Evolutionary conservation across 495 filamentous ascomycete species (phyloP), one percentile per base, ranked within the genome.

Genomic region (Parathielavia hyrcaniae): DNA sequence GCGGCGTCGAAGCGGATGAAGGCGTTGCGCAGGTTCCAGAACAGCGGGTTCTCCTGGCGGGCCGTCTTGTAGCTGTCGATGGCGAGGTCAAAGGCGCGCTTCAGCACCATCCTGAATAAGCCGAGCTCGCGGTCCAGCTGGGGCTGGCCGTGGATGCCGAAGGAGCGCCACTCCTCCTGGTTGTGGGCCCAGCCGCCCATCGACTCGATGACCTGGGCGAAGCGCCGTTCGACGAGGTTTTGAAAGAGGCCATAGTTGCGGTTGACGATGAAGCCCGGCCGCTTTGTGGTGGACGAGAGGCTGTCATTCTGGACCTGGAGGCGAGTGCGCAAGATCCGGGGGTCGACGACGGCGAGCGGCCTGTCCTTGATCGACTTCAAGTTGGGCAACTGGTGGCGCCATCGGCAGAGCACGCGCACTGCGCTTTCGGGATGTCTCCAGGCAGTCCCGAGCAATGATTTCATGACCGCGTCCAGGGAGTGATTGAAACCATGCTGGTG

Each of bases 21-120:
- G 10, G 81, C 78, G 47, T 78, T 75, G 60, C 80, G 80, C 47
- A 90, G 69, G 48, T 65, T 66, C 72, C 70, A 79, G 65, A 80
- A 81, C 5, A 82, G 61, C 5, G 77, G 75, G 59, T 82, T 81
- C 1, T 72, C 66, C 8, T 45, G 41, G 44, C 69, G 73, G 14
- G 66, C 67, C 17, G 67, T 63, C 46, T 66, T 49, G 41, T 67
- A 35, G 8, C 53, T 39, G 23, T 68, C 57, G 50, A 57, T 62
- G 26, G 76, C 77, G 39, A 73, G 48, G 4, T 62, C 49, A 50
- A 73, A 77, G 44, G 71, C 65, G 40, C 56, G 66, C 30, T 62
- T 53, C n/a, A 79, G 57, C 4, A 65, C 61, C 10, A 48, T 62
- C 40, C 59, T 67, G 66, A 78, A 80, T 17, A 72, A 57, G 46